Percentiles rank a stretch among this genome's conserved stretches.
These are phyloP conservation scores for Postia placenta DNA, from an alignment of 768 basidiomycete genomes.

Conservation along the genomic window DNA sequence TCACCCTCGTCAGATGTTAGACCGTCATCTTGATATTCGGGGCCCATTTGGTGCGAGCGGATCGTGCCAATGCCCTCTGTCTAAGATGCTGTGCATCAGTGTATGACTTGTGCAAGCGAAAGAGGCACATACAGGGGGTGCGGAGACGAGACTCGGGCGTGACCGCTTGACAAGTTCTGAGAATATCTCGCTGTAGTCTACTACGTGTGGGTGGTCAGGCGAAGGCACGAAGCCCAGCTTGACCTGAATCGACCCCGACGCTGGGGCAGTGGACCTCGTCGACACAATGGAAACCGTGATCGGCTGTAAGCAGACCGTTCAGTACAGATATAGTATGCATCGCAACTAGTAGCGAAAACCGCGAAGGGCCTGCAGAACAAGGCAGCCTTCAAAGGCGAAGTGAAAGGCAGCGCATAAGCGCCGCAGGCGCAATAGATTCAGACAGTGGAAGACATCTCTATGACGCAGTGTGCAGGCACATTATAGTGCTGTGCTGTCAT, in stretches of 20 bases:
- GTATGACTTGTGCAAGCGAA: neutral
- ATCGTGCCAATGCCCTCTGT: conserved; percentile 85
- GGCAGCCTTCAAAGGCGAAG: no score
- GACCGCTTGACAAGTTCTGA: conserved; percentile 57
- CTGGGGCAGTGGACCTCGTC: conserved; percentile 38
- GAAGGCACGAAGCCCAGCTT: conserved; percentile 54
- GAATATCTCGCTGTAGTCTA: conserved; percentile 58
- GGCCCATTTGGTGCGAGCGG: conserved; percentile 50
- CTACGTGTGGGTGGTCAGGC: conserved; percentile 34
- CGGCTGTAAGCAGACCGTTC: conserved; percentile 29
- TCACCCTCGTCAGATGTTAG: conserved; percentile 51
- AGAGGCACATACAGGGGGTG: conserved; percentile 58
- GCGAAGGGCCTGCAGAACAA: no score
- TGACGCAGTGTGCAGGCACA: no score
- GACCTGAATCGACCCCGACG: conserved; percentile 49
- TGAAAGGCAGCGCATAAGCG: no score
- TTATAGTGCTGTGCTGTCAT: no score
- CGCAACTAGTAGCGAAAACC: no score
- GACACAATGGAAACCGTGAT: conserved; percentile 41
- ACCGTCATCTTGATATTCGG: conserved; percentile 70
- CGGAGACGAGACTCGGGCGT: conserved; percentile 62
- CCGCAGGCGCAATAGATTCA: no score
- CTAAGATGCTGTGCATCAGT: conserved; percentile 29
- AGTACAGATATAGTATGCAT: neutral
- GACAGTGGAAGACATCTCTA: no score